Evolutionary conservation across 2,329 filamentous ascomycete genomes (phyloP).

Genomic region (Colletotrichum filicis): DNA sequence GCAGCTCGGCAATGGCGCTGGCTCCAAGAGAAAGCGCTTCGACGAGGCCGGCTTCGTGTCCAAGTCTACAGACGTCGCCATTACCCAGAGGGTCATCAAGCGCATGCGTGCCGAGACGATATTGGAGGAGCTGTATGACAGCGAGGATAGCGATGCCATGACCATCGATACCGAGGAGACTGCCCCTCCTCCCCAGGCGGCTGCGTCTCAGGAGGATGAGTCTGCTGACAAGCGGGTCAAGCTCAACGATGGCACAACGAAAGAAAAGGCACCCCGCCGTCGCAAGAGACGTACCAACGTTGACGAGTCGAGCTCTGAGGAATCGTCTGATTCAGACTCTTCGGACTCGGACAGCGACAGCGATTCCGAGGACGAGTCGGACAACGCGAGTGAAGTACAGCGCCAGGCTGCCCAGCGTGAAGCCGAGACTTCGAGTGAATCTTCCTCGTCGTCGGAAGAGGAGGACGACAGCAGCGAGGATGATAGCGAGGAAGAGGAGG

Average conservation of each 20-base stretch:
- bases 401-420: conserved; percentile 45
- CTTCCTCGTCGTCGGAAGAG: conserved; percentile 52
- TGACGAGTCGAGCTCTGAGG: conserved; percentile 50
- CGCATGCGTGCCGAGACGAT: conserved; percentile 72
- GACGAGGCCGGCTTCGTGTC: conserved; percentile 64
- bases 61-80: conserved; percentile 59
- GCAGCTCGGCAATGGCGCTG: conserved; percentile 46
- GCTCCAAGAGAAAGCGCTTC: conserved; percentile 60
- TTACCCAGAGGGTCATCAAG: conserved; percentile 68
- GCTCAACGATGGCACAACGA: conserved; percentile 55
- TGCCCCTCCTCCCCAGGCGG: conserved; percentile 22
- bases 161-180: conserved; percentile 37
- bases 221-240: conserved; percentile 52
- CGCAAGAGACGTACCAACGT: conserved; percentile 63
- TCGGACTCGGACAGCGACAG: conserved; percentile 44
- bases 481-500: conserved; percentile 38
- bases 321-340: conserved; percentile 43
- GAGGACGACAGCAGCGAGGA: conserved; percentile 45
- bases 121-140: conserved; percentile 64
- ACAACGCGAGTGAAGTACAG: conserved; percentile 48
- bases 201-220: conserved; percentile 36
- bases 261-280: conserved; percentile 57
- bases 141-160: conserved; percentile 51
- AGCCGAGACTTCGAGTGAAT: conserved; percentile 52
- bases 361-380: conserved; percentile 37